phyloP scores from a whole-genome alignment of 2,329 filamentous ascomycete genomes.

The Onygenales sp. region DNA sequence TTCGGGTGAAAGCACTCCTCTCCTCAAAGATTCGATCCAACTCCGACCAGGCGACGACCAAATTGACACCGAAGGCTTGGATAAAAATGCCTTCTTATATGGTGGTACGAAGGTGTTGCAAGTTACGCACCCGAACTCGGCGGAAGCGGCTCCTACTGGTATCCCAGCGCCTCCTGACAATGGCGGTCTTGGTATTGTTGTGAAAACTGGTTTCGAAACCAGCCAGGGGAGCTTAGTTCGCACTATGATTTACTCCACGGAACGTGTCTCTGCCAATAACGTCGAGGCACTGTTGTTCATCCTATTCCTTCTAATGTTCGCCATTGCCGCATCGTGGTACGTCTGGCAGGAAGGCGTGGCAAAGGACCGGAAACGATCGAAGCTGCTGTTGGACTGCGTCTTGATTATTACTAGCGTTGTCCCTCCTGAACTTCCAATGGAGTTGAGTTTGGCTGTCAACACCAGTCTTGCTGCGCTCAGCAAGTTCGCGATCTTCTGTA shows the following conservation, averaged over 20 bases:
- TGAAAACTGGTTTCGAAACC: constrained; percentile 97
- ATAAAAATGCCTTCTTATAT: constrained; percentile 95
- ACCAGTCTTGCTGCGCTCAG: constrained; percentile 90
- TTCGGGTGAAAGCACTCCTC: constrained; percentile 91
- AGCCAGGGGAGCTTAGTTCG: constrained; percentile 95
- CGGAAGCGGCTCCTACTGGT: constrained; percentile 51
- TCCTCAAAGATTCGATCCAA: constrained; percentile 92
- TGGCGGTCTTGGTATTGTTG: constrained; percentile 84
- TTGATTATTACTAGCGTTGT: constrained; percentile 97
- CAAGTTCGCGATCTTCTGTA: constrained; percentile 96
- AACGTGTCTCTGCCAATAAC: constrained; percentile 98
- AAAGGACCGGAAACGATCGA: constrained; percentile 92
- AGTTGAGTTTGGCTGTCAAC: constrained; percentile 93
- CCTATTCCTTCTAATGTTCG: constrained; percentile 90
- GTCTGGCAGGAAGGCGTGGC: constrained; percentile 95
- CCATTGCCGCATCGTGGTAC: constrained; percentile 96
- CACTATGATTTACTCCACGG: constrained; percentile 99
- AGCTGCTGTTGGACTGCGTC: constrained; percentile 92
- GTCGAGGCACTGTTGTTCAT: constrained; percentile 95
- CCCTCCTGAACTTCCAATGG: constrained; percentile 97
- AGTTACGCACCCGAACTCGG: constrained; percentile 72
- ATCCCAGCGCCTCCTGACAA: constrained; percentile 82
- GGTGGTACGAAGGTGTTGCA: constrained; percentile 97
- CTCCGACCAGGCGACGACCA: constrained; percentile 71
- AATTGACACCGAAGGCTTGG: constrained; percentile 80